Conservation (phyloP, 1,139 yeast species). For the Nakaseomyces delphensis region DNA sequence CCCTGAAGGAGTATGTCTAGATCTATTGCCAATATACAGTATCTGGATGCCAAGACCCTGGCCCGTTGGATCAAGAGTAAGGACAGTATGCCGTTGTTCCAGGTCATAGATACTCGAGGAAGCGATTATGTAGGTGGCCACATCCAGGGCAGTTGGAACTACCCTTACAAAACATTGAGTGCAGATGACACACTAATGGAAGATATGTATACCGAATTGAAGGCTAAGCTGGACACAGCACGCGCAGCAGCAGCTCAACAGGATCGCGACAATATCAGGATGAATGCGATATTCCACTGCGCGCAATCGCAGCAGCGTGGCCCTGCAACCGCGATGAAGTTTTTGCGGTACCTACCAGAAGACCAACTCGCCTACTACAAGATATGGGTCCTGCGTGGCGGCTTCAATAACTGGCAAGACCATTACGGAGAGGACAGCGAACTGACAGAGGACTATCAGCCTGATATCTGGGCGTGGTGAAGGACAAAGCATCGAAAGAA, state of each 20-base stretch:
- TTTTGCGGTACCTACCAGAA: conserved; percentile 46
- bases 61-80: conserved; percentile 23
- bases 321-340: conserved; percentile 69
- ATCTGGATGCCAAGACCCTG: conserved; percentile 24
- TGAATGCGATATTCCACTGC: conserved; percentile 74
- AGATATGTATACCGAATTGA: conserved; percentile 32
- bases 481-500: too few species aligned
- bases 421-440: conserved; percentile 55
- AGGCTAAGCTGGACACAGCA: conserved; percentile 33
- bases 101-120: conserved; percentile 82
- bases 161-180: conserved; percentile 30
- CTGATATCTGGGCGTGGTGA: conserved; percentile 44
- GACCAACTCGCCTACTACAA: conserved; percentile 37
- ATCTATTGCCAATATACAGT: conserved; percentile 18
- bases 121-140: conserved; percentile 58
- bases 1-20: conserved; percentile 13
- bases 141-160: conserved; percentile 23
- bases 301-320: conserved; percentile 86
- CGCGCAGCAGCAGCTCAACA: conserved; percentile 18
- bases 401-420: conserved; percentile 78
- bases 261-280: conserved; percentile 16
- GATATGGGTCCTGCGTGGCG: conserved; percentile 72
- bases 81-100: conserved; percentile 34
- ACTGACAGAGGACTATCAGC: conserved; percentile 61
- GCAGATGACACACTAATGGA: conserved; percentile 5